Base-by-base conservation (phyloP, 2,329 filamentous ascomycete species). In the Neodidymelliopsis sp. region DNA sequence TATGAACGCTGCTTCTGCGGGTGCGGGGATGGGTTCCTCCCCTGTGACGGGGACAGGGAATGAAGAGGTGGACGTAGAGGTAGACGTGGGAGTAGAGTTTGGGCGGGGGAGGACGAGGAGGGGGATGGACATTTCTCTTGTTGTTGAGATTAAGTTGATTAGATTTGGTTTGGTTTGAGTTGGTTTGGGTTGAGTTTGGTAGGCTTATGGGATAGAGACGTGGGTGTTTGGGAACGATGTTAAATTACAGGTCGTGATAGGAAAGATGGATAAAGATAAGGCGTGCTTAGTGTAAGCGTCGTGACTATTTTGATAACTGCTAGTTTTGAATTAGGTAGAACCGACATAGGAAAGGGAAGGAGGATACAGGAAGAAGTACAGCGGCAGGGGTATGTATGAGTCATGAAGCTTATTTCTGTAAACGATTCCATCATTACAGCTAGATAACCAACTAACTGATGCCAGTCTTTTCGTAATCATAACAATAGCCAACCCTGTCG, bases 1-100 rank as follows among this genome's bases (percentile, higher is more conserved):
- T 2, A 63, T 69, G 37, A 79, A 78, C 1, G 52, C 44, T n/a
- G 39, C 40, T 44, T 79, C 75, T 0, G 68, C 22, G 1, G 77
- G 73, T 1, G 60, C 76, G 15, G 63, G 13, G 8, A 79, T 71
- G 12, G 47, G 29, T n/a, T n/a, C n/a, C n/a, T n/a, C n/a, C n/a
- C n/a, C n/a, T n/a, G n/a, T n/a, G n/a, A n/a, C n/a, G n/a, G n/a
- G n/a, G n/a, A n/a, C n/a, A n/a, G n/a, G n/a, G n/a, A n/a, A n/a
- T n/a, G n/a, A n/a, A n/a, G n/a, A n/a, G n/a, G n/a, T n/a, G n/a
- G n/a, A n/a, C n/a, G n/a, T n/a, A n/a, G 6, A 4, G 1, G 2
- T 10, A 12, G 1, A n/a, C 8, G 0, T 11, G 2, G 15, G 22
- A 30, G 4, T 4, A 71, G 56, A 8, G 41, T 20, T 23, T 34